A percentile compares a stretch with the other conserved stretches of the same genome.
Conservation (phyloP, 768 basidiomycete genomes). For the Asterophora lycoperdoides region DNA sequence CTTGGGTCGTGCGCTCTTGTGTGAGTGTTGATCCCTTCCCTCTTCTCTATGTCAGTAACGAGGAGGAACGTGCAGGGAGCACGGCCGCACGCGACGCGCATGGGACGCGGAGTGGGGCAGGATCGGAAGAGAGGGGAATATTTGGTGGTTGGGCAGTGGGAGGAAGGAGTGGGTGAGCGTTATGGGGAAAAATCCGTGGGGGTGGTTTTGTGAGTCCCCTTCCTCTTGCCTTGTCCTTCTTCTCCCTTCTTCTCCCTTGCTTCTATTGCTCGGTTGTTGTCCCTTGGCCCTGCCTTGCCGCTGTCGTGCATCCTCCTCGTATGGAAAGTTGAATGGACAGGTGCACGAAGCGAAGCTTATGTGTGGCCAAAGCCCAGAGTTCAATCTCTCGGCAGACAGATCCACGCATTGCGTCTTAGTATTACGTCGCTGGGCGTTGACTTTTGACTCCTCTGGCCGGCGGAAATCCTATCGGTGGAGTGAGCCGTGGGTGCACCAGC, state of each 20-base stretch:
- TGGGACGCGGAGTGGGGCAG: conserved; percentile 86
- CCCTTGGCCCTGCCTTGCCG: neutral
- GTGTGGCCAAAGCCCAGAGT: neutral
- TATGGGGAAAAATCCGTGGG: conserved; percentile 66
- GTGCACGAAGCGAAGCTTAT: neutral
- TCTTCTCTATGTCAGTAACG: neutral
- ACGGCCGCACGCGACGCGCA: conserved; percentile 35
- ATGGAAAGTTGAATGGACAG: neutral
- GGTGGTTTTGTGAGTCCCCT: conserved; percentile 88
- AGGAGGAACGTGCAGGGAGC: conserved; percentile 36
- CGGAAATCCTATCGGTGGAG: no score
- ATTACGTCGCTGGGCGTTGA: neutral
- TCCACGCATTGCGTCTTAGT: neutral
- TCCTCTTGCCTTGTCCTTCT: neutral
- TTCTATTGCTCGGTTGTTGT: conserved; percentile 1
- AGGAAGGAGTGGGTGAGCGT: conserved; percentile 70
- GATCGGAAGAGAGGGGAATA: conserved; percentile 68
- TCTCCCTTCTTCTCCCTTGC: conserved; percentile 5
- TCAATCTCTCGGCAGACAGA: neutral
- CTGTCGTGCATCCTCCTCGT: neutral
- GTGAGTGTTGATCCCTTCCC: conserved; percentile 36
- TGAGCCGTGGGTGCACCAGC: no score
- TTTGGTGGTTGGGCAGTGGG: conserved; percentile 78
- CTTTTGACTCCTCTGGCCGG: neutral
- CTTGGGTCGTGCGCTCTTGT: conserved; percentile 50